Evolutionary conservation across 2,329 filamentous ascomycete species (phyloP).

Genomic region (Volutella citrinella): DNA sequence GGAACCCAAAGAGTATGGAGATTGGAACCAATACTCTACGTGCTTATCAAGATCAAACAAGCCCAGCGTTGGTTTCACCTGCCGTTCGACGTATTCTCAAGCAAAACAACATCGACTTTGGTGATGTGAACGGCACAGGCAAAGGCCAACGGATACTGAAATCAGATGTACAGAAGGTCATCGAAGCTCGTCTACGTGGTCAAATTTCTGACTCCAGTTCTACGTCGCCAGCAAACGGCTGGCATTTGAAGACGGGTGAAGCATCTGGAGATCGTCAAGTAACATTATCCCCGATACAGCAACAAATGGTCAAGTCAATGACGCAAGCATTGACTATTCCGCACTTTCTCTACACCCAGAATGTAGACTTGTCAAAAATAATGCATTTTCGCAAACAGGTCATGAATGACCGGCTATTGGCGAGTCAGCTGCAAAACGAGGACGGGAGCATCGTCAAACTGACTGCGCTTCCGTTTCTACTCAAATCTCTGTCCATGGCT

Average conservation of each 20-base stretch:
- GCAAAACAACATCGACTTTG: constrained; percentile 1
- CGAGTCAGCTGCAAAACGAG: too few species aligned
- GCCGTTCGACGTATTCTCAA: constrained; percentile 7
- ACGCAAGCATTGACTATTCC: constrained; percentile 8
- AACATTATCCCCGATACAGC: constrained; percentile 2
- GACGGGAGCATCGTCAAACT: too few species aligned
- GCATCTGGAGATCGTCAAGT: constrained; percentile 2
- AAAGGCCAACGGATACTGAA: constrained; percentile 7
- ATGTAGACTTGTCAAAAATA: constrained; percentile 5
- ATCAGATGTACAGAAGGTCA: constrained; percentile 7
- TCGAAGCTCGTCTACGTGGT: too few species aligned
- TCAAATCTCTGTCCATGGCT: too few species aligned
- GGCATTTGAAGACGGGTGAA: background rate
- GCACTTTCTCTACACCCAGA: constrained; percentile 11
- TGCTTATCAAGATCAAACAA: background rate
- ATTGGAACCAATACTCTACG: background rate
- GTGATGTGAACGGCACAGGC: constrained; percentile 1
- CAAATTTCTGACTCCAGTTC: too few species aligned
- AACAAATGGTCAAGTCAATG: constrained; percentile 12
- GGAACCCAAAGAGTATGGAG: background rate
- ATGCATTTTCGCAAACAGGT: constrained; percentile 1
- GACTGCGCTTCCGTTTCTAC: too few species aligned
- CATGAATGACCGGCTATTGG: background rate
- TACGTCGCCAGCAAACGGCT: too few species aligned
- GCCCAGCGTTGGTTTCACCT: background rate